Conservation (phyloP, 1,139 yeast species). For the Hemisphaericaspora xylofermentans region DNA sequence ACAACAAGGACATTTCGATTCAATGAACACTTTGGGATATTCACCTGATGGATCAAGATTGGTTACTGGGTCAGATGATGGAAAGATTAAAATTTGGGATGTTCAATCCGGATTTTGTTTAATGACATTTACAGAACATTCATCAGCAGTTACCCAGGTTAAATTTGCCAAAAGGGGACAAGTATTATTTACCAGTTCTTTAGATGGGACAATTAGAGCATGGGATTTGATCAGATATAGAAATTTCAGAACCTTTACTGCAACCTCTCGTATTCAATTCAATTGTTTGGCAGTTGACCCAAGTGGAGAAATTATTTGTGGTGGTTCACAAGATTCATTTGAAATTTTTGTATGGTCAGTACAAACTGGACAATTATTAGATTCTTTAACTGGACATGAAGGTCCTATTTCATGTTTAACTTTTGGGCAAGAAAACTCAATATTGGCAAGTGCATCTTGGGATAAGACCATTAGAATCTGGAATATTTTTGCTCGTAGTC, state of each 20-base stretch:
- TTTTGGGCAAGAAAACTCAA: slow-evolving; percentile 77
- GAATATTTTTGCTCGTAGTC: slow-evolving; percentile 86
- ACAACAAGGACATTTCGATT: slow-evolving; percentile 96
- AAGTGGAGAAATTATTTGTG: slow-evolving; percentile 94
- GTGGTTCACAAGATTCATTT: slow-evolving; percentile 88
- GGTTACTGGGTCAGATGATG: slow-evolving; percentile 95
- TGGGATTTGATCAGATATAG: slow-evolving; percentile 94
- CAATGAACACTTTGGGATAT: slow-evolving; percentile 78
- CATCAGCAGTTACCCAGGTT: slow-evolving; percentile 84
- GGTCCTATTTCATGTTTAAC: slow-evolving; percentile 91
- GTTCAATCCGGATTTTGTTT: slow-evolving; percentile 88
- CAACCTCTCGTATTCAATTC: slow-evolving; percentile 85
- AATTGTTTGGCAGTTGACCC: slow-evolving; percentile 93
- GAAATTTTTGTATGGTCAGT: slow-evolving; percentile 97
- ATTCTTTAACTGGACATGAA: slow-evolving; percentile 86
- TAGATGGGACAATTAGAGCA: slow-evolving; percentile 96
- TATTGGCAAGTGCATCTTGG: slow-evolving; percentile 93
- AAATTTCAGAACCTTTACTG: slow-evolving; percentile 91
- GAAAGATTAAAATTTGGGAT: slow-evolving; percentile 96
- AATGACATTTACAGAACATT: slow-evolving; percentile 88
- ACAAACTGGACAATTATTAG: slow-evolving; percentile 89
- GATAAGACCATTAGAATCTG: slow-evolving; percentile 91
- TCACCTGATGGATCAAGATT: slow-evolving; percentile 94
- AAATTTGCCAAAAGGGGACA: slow-evolving; percentile 86
- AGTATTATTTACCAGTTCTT: slow-evolving; percentile 83